A percentile compares a stretch with the other conserved stretches of the same genome.
These are phyloP conservation scores for Cladorrhinum sp. DNA, from an alignment of 2,329 filamentous ascomycete genomes.

Conservation along the genomic window DNA sequence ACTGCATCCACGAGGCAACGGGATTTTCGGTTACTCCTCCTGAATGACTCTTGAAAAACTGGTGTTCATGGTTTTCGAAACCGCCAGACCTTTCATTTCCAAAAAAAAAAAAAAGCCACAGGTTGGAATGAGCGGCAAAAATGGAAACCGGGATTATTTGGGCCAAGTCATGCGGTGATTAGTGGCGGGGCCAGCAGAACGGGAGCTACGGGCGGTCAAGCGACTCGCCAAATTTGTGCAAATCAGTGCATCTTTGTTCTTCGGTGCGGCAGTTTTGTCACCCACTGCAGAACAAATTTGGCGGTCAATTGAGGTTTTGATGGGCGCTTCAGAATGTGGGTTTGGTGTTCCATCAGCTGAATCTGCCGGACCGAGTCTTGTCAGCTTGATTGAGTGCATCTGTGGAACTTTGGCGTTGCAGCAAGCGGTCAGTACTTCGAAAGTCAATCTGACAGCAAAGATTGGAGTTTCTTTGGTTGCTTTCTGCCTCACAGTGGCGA, in stretches of 20 bases:
- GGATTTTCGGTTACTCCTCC: not conserved
- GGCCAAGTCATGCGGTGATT: slow-evolving; percentile 17
- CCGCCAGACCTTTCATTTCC: not conserved
- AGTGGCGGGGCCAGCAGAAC: slow-evolving; percentile 20
- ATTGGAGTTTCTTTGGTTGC: too few species aligned
- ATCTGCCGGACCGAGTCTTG: too few species aligned
- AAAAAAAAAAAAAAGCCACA: not conserved
- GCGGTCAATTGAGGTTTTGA: not conserved
- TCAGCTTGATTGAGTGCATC: too few species aligned
- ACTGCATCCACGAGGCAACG: not conserved
- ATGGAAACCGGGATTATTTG: not conserved
- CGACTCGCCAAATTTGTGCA: slow-evolving; percentile 9
- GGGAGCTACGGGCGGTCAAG: slow-evolving; percentile 23
- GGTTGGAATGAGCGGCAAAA: slow-evolving; percentile 7
- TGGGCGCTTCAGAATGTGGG: not conserved
- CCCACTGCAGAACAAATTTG: not conserved
- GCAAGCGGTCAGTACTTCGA: not conserved
- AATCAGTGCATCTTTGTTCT: not conserved
- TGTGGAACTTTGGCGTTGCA: too few species aligned
- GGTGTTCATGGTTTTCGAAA: not conserved
- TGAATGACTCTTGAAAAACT: not conserved
- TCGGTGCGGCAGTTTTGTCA: not conserved
- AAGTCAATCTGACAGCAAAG: not conserved
- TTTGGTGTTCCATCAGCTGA: too few species aligned
- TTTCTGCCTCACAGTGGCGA: too few species aligned